A percentile compares a stretch with the other conserved stretches of the same genome.
Conservation (phyloP, 257 asterid species). For the Solanum okadae region DNA sequence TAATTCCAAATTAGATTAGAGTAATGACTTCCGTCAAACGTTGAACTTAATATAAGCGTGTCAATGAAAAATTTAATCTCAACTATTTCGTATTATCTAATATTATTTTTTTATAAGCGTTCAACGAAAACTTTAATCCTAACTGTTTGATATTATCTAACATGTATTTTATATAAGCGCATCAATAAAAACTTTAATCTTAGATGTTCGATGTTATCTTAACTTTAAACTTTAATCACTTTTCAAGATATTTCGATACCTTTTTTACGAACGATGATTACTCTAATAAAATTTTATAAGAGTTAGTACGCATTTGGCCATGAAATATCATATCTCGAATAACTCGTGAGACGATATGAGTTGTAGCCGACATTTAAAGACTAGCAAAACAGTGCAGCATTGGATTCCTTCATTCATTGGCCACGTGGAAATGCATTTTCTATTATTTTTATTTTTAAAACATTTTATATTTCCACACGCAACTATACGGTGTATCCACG, state of each 20-base stretch:
- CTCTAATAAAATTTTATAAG: no score
- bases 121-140: not conserved
- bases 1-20: not conserved
- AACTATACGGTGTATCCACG: not conserved
- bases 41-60: not conserved
- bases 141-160: not conserved
- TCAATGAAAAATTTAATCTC: not conserved
- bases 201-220: not conserved
- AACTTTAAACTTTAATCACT: no score
- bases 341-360: not conserved
- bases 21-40: not conserved
- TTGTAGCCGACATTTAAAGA: not conserved
- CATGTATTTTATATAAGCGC: not conserved
- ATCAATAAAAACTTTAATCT: no score
- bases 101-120: not conserved
- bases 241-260: not conserved
- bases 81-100: not conserved
- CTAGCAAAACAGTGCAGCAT: slow-evolving; percentile 6
- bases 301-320: rapidly evolving
- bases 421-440: slow-evolving; percentile 1
- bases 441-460: not conserved
- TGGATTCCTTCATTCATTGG: slow-evolving; percentile 9
- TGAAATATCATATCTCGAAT: not conserved
- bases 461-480: not conserved
- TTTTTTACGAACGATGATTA: no score